A percentile compares a stretch with the other conserved stretches of the same genome.
phyloP scores from a whole-genome alignment of 164 flowering plant genomes.

The Cinnamomum chago region DNA sequence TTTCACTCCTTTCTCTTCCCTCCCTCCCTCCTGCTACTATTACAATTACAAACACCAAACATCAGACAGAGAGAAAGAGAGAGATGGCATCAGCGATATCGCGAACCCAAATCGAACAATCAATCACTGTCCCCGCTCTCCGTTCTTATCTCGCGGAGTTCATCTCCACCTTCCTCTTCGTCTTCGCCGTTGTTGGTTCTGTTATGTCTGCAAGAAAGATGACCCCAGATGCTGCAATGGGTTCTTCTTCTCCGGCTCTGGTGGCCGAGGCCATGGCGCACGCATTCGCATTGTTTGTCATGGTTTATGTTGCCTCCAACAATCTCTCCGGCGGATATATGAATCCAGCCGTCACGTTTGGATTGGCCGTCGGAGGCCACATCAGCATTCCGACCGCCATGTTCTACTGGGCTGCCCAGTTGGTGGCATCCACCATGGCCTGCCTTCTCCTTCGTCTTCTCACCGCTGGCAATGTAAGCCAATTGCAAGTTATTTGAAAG shows the following conservation, averaged over 20 bases:
- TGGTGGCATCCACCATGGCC: conserved; percentile 63
- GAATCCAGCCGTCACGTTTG: conserved; percentile 89
- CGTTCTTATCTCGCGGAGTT: conserved; percentile 74
- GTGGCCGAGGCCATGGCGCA: conserved; percentile 54
- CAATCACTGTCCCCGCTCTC: conserved; percentile 40
- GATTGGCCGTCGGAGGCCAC: conserved; percentile 69
- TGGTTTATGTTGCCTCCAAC: conserved; percentile 48
- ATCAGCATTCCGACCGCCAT: conserved; percentile 54
- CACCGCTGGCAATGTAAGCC: conserved; percentile 47
- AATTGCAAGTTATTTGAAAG: background rate
- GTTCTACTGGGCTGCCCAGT: conserved; percentile 70
- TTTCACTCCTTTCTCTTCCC: too few relatives aligned
- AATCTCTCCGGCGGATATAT: conserved; percentile 74
- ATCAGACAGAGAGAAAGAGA: background rate
- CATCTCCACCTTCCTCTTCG: conserved; percentile 77
- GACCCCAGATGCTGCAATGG: conserved; percentile 25
- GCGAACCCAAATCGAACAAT: conserved; percentile 24
- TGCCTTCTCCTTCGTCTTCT: conserved; percentile 50
- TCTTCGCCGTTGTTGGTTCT: conserved; percentile 60
- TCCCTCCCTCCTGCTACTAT: background rate
- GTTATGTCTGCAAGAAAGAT: conserved; percentile 52
- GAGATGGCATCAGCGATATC: conserved; percentile 36
- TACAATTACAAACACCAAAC: too few relatives aligned
- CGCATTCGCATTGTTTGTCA: conserved; percentile 52
- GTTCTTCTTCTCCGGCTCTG: conserved; percentile 27